Evolutionary conservation across 306 rosid genomes (phyloP).

Genomic region (Prinsepia uniflora): DNA sequence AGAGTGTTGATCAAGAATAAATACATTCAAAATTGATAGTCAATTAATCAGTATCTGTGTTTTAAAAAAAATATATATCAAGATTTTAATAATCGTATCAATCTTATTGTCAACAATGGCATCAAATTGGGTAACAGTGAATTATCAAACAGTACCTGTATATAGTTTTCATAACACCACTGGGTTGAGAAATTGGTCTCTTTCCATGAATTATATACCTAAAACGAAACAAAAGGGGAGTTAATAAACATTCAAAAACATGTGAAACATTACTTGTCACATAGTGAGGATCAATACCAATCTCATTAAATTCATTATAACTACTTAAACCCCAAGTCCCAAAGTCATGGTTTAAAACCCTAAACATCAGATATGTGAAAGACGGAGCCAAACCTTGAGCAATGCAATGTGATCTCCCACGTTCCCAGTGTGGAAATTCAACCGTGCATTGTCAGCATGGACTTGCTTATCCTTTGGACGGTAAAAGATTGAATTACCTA

Average conservation of each 20-base stretch:
- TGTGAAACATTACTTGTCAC: slow-evolving; percentile 6
- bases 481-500: slow-evolving; percentile 88
- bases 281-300: neutral
- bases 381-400: slow-evolving; percentile 52
- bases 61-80: neutral
- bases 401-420: slow-evolving; percentile 90
- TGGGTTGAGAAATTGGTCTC: slow-evolving; percentile 95
- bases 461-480: slow-evolving; percentile 99
- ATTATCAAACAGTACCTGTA: slow-evolving; percentile 52
- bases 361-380: neutral
- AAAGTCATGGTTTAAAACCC: slow-evolving; percentile 3
- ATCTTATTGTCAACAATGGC: neutral
- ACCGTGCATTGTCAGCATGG: slow-evolving; percentile 87
- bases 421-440: slow-evolving; percentile 89
- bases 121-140: neutral
- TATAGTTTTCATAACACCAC: slow-evolving; percentile 92
- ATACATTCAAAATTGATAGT: neutral
- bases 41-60: neutral
- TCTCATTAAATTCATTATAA: neutral
- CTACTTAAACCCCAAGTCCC: neutral
- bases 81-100: neutral
- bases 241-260: slow-evolving; percentile 13
- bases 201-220: slow-evolving; percentile 96
- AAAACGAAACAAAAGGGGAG: neutral
- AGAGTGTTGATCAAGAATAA: slow-evolving; percentile 16